A percentile compares a stretch with the other conserved stretches of the same genome.
Evolutionary conservation across 2,329 filamentous ascomycete genomes (phyloP).

Genomic region (Diaporthe capsici): DNA sequence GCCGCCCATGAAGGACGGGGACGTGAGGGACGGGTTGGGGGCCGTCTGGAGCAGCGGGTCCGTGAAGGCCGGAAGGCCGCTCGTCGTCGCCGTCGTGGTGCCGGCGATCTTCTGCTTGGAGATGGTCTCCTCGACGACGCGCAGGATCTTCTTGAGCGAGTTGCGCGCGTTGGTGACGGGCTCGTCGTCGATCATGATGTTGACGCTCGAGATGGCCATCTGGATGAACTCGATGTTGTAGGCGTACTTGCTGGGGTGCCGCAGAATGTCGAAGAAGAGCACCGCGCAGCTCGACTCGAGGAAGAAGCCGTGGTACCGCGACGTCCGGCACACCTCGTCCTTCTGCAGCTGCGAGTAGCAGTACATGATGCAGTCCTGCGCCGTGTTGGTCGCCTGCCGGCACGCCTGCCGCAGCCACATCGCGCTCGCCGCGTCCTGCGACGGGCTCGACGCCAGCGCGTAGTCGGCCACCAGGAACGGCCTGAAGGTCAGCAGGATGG

Average conservation of each 20-base stretch:
- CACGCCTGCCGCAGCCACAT: conserved; percentile 51
- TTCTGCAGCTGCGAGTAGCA: conserved; percentile 39
- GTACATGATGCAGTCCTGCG: conserved; percentile 49
- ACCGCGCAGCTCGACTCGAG: conserved; percentile 49
- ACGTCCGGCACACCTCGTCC: conserved; percentile 39
- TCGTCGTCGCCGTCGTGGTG: not conserved
- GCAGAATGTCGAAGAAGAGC: conserved; percentile 49
- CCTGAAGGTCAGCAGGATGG: conserved; percentile 45
- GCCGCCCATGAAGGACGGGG: conserved; percentile 16
- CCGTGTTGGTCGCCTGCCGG: conserved; percentile 48
- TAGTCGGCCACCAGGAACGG: conserved; percentile 48
- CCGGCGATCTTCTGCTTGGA: conserved; percentile 39
- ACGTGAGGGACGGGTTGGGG: conserved; percentile 18
- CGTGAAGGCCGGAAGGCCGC: conserved; percentile 27
- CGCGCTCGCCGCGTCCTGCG: conserved; percentile 30
- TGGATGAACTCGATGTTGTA: conserved; percentile 50
- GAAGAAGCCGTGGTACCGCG: conserved; percentile 47
- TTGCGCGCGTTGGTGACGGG: conserved; percentile 43
- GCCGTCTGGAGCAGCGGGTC: conserved; percentile 36
- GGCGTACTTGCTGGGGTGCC: conserved; percentile 48
- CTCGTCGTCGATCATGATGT: conserved; percentile 45
- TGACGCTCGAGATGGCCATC: conserved; percentile 46
- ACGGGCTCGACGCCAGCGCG: conserved; percentile 40
- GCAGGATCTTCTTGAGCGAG: conserved; percentile 44
- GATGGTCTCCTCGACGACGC: conserved; percentile 46